Evolutionary conservation across 352 stramenopile species (phyloP), one percentile per base, ranked within the genome.

Genomic region (Phytophthora lateralis): DNA sequence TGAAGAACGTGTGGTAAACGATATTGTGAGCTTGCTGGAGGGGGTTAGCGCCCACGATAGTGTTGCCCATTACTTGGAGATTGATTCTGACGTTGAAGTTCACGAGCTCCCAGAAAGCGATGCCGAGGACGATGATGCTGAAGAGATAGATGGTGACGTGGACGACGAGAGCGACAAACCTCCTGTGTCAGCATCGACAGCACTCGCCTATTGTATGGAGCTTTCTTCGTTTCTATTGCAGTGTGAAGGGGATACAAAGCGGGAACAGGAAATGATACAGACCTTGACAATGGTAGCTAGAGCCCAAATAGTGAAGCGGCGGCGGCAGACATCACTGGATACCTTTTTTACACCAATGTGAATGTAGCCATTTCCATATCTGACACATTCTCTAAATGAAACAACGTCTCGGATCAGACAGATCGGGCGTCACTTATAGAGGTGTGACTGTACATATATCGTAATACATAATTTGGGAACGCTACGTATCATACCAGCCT

Each of bases 341-440:
- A 56, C n/a, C n/a, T n/a, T n/a, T n/a, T n/a, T n/a, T n/a, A n/a
- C n/a, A n/a, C n/a, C n/a, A n/a, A 34, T 37, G 21, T n/a, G 21
- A 56, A 56, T 56, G 35, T 47, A 56, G 49, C 49, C 49, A 56
- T 56, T 57, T 48, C 50, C 24, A 24, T 57, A 57, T 41, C 26
- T 57, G 50, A 27, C 9, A 1, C 6, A 48, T 57, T 57, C 37
- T 48, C 5, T 48, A 48, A 57, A 15, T 57, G 50, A 42, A 57
- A 57, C 50, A 29, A 41, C 17, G 7, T 15, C 29, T n/a, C n/a
- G n/a, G n/a, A n/a, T n/a, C n/a, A n/a, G n/a, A n/a, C n/a, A n/a
- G n/a, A n/a, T n/a, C n/a, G n/a, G n/a, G n/a, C n/a, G n/a, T n/a
- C n/a, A n/a, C n/a, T n/a, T n/a, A n/a, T n/a, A n/a, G n/a, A n/a